Base-by-base conservation (phyloP, 345 rosid species). In the Alliaria petiolata region DNA sequence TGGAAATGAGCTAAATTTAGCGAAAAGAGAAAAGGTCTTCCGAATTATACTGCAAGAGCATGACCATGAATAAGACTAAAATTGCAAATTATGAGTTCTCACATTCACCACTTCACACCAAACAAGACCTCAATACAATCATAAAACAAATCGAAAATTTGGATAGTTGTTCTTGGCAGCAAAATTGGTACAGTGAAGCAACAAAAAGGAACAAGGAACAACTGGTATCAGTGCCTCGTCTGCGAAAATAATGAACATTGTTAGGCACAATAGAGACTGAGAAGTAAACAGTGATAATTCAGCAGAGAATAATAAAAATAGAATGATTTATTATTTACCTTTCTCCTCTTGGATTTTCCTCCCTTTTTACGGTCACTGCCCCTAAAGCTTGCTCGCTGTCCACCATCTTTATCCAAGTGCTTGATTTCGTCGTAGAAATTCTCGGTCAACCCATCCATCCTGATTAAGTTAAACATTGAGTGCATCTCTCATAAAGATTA, bases 361-460 rank as follows among this genome's bases (percentile, higher is more conserved):
- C 87, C 84, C 56, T 14, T 72, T 73, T 76, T 80, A 34, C 13
- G 14, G 30, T 51, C 28, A 42, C 70, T 52, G 36, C 66, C 63
- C 20, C 72, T 20, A 13, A 79, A 67, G 71, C 76, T 60, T 16
- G 65, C 17, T 72, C 69, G 39, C 58, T 50, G 72, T 40, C 79
- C 86, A 65, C 47, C 72, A 36, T 59, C 77, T 42, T 73, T 78
- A 58, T 78, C 87, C 53, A 91, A 78, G 57, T 78, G 79, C 72
- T 87, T 89, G 72, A 89, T 67, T 52, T 89, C 97, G 26, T 89
- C 90, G 44, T 43, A 81, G 75, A 91, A 93, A 78, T 78, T 77
- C 60, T 89, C 96, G 12, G 90, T 72, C 43, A 93, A 82, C 65
- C 86, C 95, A 58, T 64, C 68, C 85, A 91, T 83, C 84, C 98